Percentiles rank a stretch among this genome's conserved stretches.
Evolutionary conservation across 176 grass and related monocot genomes (phyloP).

Genomic region (Thalia dealbata): DNA sequence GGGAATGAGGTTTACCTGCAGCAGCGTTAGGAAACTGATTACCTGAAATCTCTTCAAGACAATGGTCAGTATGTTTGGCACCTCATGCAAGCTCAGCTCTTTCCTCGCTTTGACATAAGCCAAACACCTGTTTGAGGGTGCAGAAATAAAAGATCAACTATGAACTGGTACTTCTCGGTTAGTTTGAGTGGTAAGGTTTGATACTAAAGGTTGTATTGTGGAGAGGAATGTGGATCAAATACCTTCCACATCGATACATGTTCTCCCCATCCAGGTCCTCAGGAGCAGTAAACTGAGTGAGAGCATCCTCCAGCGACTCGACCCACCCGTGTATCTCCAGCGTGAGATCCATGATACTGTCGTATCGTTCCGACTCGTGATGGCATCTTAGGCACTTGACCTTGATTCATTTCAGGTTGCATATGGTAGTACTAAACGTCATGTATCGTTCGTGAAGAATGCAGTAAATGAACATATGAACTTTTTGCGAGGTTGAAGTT

Average conservation of each 20-base stretch:
- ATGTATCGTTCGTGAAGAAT: background rate
- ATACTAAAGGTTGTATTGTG: too few relatives aligned
- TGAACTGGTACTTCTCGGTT: too few relatives aligned
- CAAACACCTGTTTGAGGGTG: conserved; percentile 44
- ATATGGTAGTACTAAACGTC: conserved; percentile 11
- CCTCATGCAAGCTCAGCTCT: conserved; percentile 86
- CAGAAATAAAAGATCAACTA: conserved; percentile 15
- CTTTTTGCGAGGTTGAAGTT: background rate
- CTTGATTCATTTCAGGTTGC: conserved; percentile 45
- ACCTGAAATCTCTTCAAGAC: conserved; percentile 99
- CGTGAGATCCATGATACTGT: conserved; percentile 99
- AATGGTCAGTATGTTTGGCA: conserved; percentile 96
- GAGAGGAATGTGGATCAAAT: too few relatives aligned
- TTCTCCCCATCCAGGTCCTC: conserved; percentile 99
- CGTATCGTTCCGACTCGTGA: conserved; percentile 89
- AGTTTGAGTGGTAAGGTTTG: too few relatives aligned
- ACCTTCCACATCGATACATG: conserved; percentile 99
- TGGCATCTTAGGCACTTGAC: conserved; percentile 94
- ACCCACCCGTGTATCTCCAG: conserved; percentile 99
- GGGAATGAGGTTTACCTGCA: too few relatives aligned
- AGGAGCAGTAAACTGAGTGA: conserved; percentile 92
- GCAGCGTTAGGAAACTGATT: too few relatives aligned
- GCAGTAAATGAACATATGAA: background rate
- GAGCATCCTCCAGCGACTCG: conserved; percentile 94
- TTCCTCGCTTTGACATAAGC: conserved; percentile 95